Base-by-base conservation (phyloP, 331 rosid species). In the Acacia concinna region DNA sequence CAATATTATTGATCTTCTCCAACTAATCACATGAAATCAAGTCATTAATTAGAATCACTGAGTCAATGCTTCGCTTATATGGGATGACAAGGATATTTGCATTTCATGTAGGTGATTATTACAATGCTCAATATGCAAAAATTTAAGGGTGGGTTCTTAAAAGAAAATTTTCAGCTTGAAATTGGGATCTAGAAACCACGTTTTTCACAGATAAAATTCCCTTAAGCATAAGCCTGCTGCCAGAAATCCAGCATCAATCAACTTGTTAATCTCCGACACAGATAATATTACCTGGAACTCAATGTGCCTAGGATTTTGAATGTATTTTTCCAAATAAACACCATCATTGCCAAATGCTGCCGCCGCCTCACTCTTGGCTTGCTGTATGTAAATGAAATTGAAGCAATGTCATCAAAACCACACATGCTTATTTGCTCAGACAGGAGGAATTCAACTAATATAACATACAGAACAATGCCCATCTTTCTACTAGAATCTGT, bases 321-420 rank as follows among this genome's bases (percentile, higher is more conserved):
- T 62, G 81, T 93, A 96, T 92, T 96, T 96, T 85, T 96, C 99
- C 90, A 96, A 86, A 86, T 95, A 95, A 85, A 93, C 97, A 66
- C 99, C 99, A 79, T 96, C 98, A 74, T 96, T 93, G 71, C 98
- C 99, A 90, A 96, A 96, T 41, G 99, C 99, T 84, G 97, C 97
- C 17, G 97, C 99, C 73, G 99, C 99, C 86, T 96, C 99, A 73
- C 94, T 93, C 88, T 91, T 96, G 44, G 99, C 99, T 96, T 92
- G 97, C 99, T 96, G 97, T 79, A 85, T 87, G 70, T 20, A 72
- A 79, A 83, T 79, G 49, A 51, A 80, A 73, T 35, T 62, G 79
- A 66, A 83, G 32, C 59, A 15, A 59, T 44, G 41, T 72, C 74
- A 79, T 30, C 38, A 81, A 74, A 83, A 43, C 74, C 80, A 64